phyloP scores from a whole-genome alignment of 805 yeast species.

The Candida ponderosae region DNA sequence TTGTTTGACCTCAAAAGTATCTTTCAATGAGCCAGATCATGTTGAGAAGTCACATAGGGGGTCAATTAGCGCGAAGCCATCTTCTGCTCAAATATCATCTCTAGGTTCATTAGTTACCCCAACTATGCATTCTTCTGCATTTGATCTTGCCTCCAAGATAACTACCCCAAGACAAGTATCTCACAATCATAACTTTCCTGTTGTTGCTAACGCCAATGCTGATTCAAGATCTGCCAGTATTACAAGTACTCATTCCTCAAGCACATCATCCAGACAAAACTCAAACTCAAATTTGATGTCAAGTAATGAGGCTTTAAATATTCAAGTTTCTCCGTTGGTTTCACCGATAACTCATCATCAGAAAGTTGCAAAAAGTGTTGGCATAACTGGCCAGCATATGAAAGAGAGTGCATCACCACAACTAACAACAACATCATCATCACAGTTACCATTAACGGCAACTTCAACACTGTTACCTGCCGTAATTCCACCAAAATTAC shows the following conservation, averaged over 20 bases:
- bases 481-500: background rate
- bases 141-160: too few species aligned
- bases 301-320: background rate
- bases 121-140: too few species aligned
- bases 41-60: constrained; percentile 42
- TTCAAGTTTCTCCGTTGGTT: background rate
- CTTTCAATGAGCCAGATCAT: constrained; percentile 38
- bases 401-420: too few species aligned
- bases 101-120: too few species aligned
- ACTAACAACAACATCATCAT: too few species aligned
- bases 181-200: too few species aligned
- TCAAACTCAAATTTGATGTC: constrained; percentile 10
- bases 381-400: too few species aligned
- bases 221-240: constrained; percentile 13
- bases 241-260: constrained; percentile 8
- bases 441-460: too few species aligned
- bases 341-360: background rate
- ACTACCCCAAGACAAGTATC: too few species aligned
- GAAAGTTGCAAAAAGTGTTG: constrained; percentile 1
- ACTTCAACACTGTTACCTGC: too few species aligned
- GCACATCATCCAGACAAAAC: constrained; percentile 19
- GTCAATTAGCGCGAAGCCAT: constrained; percentile 49
- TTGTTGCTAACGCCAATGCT: too few species aligned
- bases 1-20: too few species aligned
- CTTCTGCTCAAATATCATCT: constrained; percentile 30